Conservation (phyloP, 805 yeast genomes). For the Yamadazyma tumulicola region DNA sequence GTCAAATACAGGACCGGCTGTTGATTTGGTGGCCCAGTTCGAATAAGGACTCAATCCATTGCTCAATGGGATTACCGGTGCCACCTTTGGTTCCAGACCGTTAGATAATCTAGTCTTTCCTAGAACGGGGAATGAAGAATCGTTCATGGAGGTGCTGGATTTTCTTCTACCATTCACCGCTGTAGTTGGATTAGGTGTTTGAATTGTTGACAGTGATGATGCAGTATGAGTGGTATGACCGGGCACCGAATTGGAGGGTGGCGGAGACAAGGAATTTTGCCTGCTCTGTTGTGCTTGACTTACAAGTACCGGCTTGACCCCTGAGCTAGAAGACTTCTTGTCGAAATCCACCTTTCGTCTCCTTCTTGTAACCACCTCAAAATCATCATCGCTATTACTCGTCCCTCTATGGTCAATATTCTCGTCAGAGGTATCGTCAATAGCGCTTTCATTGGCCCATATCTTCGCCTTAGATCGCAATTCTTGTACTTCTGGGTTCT, state of each 20-base stretch:
- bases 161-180: not conserved
- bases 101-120: conserved; percentile 2
- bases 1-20: conserved; percentile 11
- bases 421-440: conserved; percentile 16
- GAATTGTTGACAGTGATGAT: no score
- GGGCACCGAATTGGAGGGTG: not conserved
- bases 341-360: conserved; percentile 4
- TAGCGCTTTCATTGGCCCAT: conserved; percentile 17
- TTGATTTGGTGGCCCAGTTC: conserved; percentile 23
- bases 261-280: not conserved
- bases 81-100: not conserved
- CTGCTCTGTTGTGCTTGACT: not conserved
- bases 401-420: not conserved
- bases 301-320: not conserved
- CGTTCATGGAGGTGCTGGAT: conserved; percentile 1
- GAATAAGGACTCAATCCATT: conserved; percentile 23
- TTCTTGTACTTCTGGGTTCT: conserved; percentile 16
- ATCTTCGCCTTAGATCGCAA: conserved; percentile 23
- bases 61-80: not conserved
- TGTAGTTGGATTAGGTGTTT: not conserved
- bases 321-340: conserved; percentile 7
- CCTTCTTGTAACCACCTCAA: conserved; percentile 25
- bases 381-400: conserved; percentile 12
- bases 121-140: conserved; percentile 3
- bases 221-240: not conserved